Evolutionary conservation across 1,284 basidiomycete genomes (phyloP), one percentile per base, ranked within the genome.

Genomic region (Schizophyllum amplum): DNA sequence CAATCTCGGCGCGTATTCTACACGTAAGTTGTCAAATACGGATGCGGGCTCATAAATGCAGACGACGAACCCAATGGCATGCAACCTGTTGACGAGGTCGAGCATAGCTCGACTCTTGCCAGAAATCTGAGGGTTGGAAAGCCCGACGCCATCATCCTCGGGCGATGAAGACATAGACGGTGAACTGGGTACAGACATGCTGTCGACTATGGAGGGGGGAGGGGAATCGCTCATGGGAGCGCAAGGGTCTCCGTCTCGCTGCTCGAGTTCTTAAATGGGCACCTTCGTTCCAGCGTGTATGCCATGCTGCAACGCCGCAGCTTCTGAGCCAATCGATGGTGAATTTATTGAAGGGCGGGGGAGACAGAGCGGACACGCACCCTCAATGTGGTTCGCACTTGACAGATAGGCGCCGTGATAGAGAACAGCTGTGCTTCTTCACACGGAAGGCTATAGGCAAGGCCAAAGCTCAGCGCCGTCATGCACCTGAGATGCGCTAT

Each of bases 1-100:
- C 48, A 2, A 89, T 79, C 53, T 88, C 84, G 1, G 78, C 71
- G 60, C 84, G 79, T 0, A 84, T 79, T 0, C 85, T 88, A 49
- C 1, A 54, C 20, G 57, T 42, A 11, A 23, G 23, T 5, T 13
- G 21, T 24, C 25, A 17, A 42, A 42, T 42, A 2, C 3, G 13
- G 17, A 42, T 3, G 48, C 48, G 22, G 33, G 47, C 22, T 20
- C 51, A 51, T 27, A 11, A 46, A 51, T 25, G 47, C 20, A 49
- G 53, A 51, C 27, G 42, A 54, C 68, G 4, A 56, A 83, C 83
- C 83, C 84, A 1, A 81, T 84, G 42, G 68, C 75, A 17, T 76
- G 78, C 1, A 85, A 64, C 1, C 74, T 73, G 59, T 83, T 82
- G 27, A 33, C 27, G 13, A 33, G 27, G 27, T 33, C 27, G 27